Base-by-base conservation (phyloP, 345 rosid species). In the Erodium maritimum region DNA sequence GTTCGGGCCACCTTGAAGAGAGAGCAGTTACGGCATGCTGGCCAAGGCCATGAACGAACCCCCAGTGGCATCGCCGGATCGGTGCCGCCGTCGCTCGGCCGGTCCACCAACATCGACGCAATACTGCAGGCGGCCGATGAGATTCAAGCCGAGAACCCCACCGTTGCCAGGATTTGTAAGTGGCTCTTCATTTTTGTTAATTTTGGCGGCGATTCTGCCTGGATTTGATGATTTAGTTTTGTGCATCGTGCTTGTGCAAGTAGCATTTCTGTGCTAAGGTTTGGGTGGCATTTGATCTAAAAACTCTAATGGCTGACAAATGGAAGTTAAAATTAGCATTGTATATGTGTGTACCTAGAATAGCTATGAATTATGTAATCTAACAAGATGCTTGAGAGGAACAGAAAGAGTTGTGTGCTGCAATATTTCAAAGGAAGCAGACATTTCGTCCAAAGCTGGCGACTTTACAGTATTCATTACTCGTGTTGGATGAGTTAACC, bases 51-150 rank as follows among this genome's bases (percentile, higher is more conserved):
- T 64, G 84, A 55, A 65, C 77, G 86, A 46, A 73, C 69, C 52
- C 68, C 75, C 13, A 78, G 86, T 54, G 91, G 97, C 60, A 87
- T 93, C 46, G 95, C 90, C 11, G 91, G 90, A 19, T 85, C 88
- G 4, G 89, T 89, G 50, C 96, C 98, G 19, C 78, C 86, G 3
- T 93, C 99, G 21, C 96, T 93, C 4, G 90, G 76, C n/a, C 84
- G 87, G 59, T 66, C 93, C 65, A 80, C 94, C 23, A 89, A 85
- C 64, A 87, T 93, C 70, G 96, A 93, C 21, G 87, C 82, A 22
- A 89, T 93, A 65, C 70, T 93, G 59, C 97, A 89, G 69, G 88
- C 91, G 17, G 99, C 99, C 10, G 97, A 93, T 52, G 99, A 89
- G 80, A 89, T 93, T 78, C 95, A 89, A 64, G 70, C 67, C 0